These are phyloP conservation scores for Beauveria medogensis DNA, from an alignment of 2,329 filamentous ascomycete genomes.

Conservation along the genomic window DNA sequence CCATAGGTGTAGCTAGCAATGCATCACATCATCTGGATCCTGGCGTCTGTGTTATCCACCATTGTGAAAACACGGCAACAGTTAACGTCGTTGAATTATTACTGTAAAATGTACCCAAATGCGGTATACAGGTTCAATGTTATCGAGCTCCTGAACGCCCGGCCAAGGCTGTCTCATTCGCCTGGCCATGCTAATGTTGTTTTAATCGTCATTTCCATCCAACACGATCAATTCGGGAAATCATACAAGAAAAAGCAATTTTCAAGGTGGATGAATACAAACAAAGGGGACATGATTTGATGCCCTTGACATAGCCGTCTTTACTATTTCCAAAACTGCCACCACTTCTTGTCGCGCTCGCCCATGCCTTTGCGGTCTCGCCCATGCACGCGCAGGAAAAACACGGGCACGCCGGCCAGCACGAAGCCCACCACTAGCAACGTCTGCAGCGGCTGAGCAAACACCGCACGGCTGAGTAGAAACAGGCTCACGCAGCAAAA, in stretches of 20 bases:
- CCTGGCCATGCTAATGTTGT: neutral
- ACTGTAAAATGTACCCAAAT: neutral
- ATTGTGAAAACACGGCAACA: neutral
- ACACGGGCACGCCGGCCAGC: constrained; percentile 73
- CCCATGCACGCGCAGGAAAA: constrained; percentile 60
- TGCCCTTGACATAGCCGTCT: too few species aligned
- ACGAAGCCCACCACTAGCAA: constrained; percentile 81
- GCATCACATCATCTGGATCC: neutral
- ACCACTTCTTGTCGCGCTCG: constrained; percentile 34
- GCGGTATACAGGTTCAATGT: neutral
- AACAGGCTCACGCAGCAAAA: constrained; percentile 98
- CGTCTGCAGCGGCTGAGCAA: constrained; percentile 86
- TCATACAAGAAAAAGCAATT: neutral
- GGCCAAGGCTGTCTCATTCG: neutral
- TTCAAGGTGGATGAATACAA: neutral
- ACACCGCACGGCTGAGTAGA: constrained; percentile 77
- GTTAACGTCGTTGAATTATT: neutral
- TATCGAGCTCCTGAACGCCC: constrained; percentile 2
- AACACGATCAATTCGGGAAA: neutral
- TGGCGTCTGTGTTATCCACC: too few species aligned
- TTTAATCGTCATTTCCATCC: neutral
- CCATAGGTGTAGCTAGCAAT: constrained; percentile 4
- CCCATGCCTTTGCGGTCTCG: constrained; percentile 31
- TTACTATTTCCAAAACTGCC: constrained; percentile 50
- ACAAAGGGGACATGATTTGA: too few species aligned